Conservation (phyloP, 805 yeast species). For the Maudiozyma saulgeensis region DNA sequence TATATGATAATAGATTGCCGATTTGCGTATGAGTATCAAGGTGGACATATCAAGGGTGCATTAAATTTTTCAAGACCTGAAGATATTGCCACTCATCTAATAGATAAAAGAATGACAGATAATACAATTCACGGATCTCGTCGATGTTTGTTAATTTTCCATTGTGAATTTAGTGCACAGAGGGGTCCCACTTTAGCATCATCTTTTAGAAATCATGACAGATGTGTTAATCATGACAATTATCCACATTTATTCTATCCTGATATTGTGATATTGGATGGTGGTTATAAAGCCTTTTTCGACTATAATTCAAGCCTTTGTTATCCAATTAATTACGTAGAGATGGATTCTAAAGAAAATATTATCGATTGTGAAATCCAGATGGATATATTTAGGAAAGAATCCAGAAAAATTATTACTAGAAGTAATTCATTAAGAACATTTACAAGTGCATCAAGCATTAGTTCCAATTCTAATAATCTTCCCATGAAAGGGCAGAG, state of each 20-base stretch:
- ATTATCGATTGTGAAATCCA: conserved; percentile 39
- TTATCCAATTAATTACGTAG: conserved; percentile 69
- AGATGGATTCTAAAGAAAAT: conserved; percentile 51
- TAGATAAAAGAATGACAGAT: conserved; percentile 12
- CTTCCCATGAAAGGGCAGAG: neutral
- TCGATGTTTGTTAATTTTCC: conserved; percentile 58
- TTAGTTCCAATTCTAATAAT: neutral
- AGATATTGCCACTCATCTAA: conserved; percentile 52
- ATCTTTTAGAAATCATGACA: conserved; percentile 74
- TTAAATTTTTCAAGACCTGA: conserved; percentile 63
- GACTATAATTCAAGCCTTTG: conserved; percentile 51
- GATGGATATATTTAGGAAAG: conserved; percentile 42
- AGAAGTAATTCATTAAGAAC: conserved; percentile 29
- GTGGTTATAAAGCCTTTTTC: conserved; percentile 81
- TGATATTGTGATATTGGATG: conserved; percentile 78
- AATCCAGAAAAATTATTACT: conserved; percentile 29
- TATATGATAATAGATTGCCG: conserved; percentile 73
- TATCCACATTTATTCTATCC: conserved; percentile 84
- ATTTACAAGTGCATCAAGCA: neutral
- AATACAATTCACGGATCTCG: conserved; percentile 12
- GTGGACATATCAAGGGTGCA: conserved; percentile 87
- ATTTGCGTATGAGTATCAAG: conserved; percentile 82
- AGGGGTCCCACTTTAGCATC: conserved; percentile 93
- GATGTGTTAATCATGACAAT: conserved; percentile 57
- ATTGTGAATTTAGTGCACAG: conserved; percentile 88